A percentile compares a stretch with the other conserved stretches of the same genome.
These are phyloP conservation scores for Rubus parviflorus DNA, from an alignment of 306 rosid species.

Conservation along the genomic window DNA sequence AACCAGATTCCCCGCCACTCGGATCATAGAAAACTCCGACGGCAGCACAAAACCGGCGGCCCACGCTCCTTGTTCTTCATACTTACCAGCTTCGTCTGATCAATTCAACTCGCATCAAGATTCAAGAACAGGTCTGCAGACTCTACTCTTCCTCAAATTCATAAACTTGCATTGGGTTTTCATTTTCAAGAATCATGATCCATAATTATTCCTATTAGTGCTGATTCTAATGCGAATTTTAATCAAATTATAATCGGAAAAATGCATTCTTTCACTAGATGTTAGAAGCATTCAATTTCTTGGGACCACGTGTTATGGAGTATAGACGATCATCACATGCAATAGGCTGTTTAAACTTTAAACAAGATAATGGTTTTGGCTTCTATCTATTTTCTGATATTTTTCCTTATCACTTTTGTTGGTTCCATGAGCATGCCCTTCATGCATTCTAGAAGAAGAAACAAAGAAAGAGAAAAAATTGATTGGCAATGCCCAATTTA, in stretches of 20 bases:
- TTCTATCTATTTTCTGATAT: slow-evolving; percentile 29
- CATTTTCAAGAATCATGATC: not conserved
- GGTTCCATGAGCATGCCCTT: slow-evolving; percentile 11
- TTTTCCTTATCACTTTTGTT: slow-evolving; percentile 38
- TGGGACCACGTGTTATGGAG: slow-evolving; percentile 47
- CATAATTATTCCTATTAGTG: not conserved
- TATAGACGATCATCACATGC: slow-evolving; percentile 20
- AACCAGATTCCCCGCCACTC: slow-evolving; percentile 26
- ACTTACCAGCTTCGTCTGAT: not conserved
- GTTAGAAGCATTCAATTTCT: slow-evolving; percentile 3
- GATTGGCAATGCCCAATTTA: not conserved
- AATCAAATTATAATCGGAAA: slow-evolving; percentile 4
- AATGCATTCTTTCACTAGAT: slow-evolving; percentile 17
- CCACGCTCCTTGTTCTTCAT: slow-evolving; percentile 12
- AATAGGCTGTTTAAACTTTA: slow-evolving; percentile 20
- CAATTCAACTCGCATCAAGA: not conserved
- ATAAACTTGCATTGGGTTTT: not conserved
- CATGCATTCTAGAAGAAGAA: not conserved
- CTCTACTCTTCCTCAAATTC: not conserved
- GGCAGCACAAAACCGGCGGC: not conserved
- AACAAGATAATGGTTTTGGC: slow-evolving; percentile 34
- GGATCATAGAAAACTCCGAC: slow-evolving; percentile 8
- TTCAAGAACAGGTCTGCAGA: not conserved
- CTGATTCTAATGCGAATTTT: not conserved
- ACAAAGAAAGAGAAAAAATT: not conserved